Evolutionary conservation across 441 rosid genomes (phyloP).

Genomic region (Melastoma candidum): DNA sequence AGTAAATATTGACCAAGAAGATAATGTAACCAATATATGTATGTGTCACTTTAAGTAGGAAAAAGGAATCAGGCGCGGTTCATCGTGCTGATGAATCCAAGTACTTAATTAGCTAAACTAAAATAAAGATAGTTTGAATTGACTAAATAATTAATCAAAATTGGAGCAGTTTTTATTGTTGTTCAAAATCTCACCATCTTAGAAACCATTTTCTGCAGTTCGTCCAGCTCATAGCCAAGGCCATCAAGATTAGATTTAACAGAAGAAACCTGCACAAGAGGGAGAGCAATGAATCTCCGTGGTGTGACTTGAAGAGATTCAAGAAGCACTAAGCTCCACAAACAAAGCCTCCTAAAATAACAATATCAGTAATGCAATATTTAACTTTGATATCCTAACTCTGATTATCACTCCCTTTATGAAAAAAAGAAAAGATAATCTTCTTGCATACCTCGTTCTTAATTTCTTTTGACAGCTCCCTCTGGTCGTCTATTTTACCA

Average conservation of each 20-base stretch:
- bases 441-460: slow-evolving; percentile 47
- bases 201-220: slow-evolving; percentile 52
- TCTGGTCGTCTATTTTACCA: slow-evolving; percentile 77
- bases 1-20: slow-evolving; percentile 11
- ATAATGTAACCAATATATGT: neutral
- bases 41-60: neutral
- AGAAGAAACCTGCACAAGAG: slow-evolving; percentile 48
- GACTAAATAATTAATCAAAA: neutral
- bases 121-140: neutral
- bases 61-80: neutral
- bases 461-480: slow-evolving; percentile 64
- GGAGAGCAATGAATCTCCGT: slow-evolving; percentile 8
- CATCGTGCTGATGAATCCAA: neutral
- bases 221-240: slow-evolving; percentile 50
- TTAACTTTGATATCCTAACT: no score
- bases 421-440: no score
- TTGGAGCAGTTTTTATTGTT: slow-evolving; percentile 4
- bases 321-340: no score
- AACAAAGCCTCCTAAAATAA: no score
- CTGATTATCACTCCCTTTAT: no score
- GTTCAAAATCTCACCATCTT: slow-evolving; percentile 47
- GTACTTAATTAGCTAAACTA: neutral
- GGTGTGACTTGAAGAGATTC: neutral
- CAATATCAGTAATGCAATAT: no score
- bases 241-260: slow-evolving; percentile 54